Base-by-base conservation (phyloP, 2,329 filamentous ascomycete genomes). In the Eutypa lata region DNA sequence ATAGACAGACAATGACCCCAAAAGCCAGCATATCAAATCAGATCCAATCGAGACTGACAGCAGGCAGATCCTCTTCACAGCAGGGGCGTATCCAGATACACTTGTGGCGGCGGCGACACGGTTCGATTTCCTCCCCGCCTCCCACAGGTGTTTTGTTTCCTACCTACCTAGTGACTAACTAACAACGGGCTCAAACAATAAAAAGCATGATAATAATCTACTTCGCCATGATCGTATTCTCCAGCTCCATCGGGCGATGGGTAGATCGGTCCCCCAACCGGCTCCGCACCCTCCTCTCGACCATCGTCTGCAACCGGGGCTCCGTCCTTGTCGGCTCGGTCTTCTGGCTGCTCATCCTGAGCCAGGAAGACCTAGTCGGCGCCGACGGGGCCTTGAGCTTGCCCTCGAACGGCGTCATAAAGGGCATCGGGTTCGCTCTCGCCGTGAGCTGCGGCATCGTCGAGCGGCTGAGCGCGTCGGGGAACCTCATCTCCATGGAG, bases 21-120 rank as follows among this genome's bases (percentile, higher is more conserved):
- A 19, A 73, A 68, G 57, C 75, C 68, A 31, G 16, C 26, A 22
- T 3, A 28, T 24, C n/a, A 38, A 46, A 18, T 42, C 18, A 4
- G 24, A 44, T 19, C 55, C 52, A 16, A 54, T 49, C 26, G 45
- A 26, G n/a, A 43, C 8, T 37, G 16, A n/a, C 21, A 18, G n/a
- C 22, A 21, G n/a, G 10, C 7, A 68, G 65, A 61, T 83, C 10
- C 60, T 83, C 3, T 75, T 87, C 45, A 80, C 83, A 0, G 78
- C 83, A 5, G 75, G 71, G 33, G 69, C 67, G 42, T 76, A 65
- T 63, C 73, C 65, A 43, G 70, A 69, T 63, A 79, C 73, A 44
- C 64, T 76, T 19, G 57, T 69, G 46, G 72, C 70, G 11, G 64
- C 70, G 24, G 69, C 72, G 26, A 61, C 73, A 47, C 67, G 72